Evolutionary conservation across 768 basidiomycete genomes (phyloP), one percentile per base, ranked within the genome.

Genomic region (Pleurotus salmoneostramineus): DNA sequence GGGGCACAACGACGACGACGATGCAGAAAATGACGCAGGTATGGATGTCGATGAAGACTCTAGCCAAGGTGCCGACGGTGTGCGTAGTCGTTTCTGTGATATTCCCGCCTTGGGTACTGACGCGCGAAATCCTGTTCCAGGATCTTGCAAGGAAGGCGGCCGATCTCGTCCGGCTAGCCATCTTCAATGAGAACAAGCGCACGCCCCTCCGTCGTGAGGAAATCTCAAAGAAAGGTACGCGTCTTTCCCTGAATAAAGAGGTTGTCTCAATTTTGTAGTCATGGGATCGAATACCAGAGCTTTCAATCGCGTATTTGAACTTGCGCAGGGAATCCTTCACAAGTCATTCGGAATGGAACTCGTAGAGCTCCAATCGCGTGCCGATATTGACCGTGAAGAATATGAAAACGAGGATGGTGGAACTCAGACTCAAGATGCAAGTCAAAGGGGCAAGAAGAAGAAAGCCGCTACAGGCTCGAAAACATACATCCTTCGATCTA

Each of bases 281-380:
- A 65, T 77, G 12, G 72, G 73, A 10, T 55, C 69, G n/a, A 71
- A 67, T 50, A 54, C 83, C 1, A 78, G 87, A 46, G 63, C 79
- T 0, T 95, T 95, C 72, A 83, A 81, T n/a, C 61, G 66, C 0
- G 83, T 95, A 21, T 81, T 93, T 37, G 67, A 68, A 0, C 66
- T 66, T 14, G 93, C 92, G 1, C 92, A 96, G 59, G 67, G 67
- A 4, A 83, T 83, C 5, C 74, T 97, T 3, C 72, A 73, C 11
- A 76, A 76, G 11, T 85, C 81, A 0, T 89, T 96, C 62, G 93
- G 90, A 2, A 85, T 95, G 84, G 91, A 96, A 63, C 78, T 97
- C 6, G 84, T 88, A 31, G 90, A 93, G 66, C 79, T 97, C 4
- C 82, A 84, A 47, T 74, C 83, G 0, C 82, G 86, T 21, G 83